These are phyloP conservation scores for Heracleum sosnowskyi DNA, from an alignment of 129 eudicot genomes.

Conservation along the genomic window DNA sequence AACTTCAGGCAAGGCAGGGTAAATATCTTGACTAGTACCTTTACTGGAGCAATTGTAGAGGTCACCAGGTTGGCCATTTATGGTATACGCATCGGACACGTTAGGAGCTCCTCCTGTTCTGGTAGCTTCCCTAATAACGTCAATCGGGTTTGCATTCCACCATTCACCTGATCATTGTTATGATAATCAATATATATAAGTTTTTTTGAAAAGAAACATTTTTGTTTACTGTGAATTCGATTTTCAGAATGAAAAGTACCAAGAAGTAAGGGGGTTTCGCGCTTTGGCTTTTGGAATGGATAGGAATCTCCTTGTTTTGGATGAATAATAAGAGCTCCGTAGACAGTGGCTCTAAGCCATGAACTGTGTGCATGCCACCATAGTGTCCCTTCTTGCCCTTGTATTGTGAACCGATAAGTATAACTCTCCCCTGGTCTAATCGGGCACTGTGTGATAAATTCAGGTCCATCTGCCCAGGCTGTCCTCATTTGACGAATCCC, in stretches of 20 bases:
- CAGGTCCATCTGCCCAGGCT: constrained; percentile 51
- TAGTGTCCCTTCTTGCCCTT: constrained; percentile 36
- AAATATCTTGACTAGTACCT: constrained; percentile 13
- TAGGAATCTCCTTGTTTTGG: constrained; percentile 23
- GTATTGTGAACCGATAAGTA: constrained; percentile 28
- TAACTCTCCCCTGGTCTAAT: constrained; percentile 33
- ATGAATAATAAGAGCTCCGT: constrained; percentile 35
- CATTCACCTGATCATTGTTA: constrained; percentile 30
- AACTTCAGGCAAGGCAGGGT: background rate
- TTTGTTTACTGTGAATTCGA: background rate
- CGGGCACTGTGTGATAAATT: constrained; percentile 37
- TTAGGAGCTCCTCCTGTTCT: constrained; percentile 38
- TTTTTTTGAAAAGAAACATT: background rate
- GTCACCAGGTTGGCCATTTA: constrained; percentile 44
- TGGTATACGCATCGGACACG: constrained; percentile 36
- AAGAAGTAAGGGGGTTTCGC: constrained; percentile 24
- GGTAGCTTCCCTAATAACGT: constrained; percentile 14
- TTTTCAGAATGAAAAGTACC: constrained; percentile 10
- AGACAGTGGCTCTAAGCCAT: constrained; percentile 41
- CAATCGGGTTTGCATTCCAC: constrained; percentile 32
- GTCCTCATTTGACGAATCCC: constrained; percentile 36
- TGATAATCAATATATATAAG: background rate
- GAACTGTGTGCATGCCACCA: constrained; percentile 48
- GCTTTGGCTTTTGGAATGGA: constrained; percentile 30
- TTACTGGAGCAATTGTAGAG: constrained; percentile 32